Conservation (phyloP, 2,329 filamentous ascomycete species). For the Purpureocillium lavendulum region DNA sequence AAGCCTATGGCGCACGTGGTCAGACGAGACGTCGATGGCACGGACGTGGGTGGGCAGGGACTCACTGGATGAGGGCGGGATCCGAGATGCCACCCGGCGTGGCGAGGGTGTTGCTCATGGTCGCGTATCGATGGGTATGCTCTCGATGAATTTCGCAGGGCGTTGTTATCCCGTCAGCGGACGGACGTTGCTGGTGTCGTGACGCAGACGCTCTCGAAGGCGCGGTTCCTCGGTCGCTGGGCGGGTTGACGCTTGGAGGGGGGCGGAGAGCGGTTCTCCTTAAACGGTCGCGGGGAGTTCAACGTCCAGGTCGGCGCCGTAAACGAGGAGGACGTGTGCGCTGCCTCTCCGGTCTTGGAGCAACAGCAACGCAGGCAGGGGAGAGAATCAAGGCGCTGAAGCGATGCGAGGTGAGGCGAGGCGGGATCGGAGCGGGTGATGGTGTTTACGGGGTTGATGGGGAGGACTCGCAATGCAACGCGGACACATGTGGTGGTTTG, state of each 20-base stretch:
- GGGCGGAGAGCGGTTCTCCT: conserved; percentile 2
- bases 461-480: conserved; percentile 20
- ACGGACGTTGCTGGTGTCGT: neutral
- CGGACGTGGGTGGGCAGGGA: conserved; percentile 6
- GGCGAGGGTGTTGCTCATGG: conserved; percentile 28
- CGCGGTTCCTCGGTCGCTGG: neutral
- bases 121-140: conserved; percentile 9
- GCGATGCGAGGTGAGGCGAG: conserved; percentile 1
- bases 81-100: conserved; percentile 54
- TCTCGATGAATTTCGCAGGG: conserved; percentile 1
- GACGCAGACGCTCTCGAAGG: too few species aligned
- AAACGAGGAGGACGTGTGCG: too few species aligned
- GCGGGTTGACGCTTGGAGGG: neutral
- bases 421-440: conserved; percentile 5
- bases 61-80: conserved; percentile 57
- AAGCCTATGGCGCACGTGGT: conserved; percentile 40
- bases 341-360: too few species aligned
- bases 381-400: too few species aligned
- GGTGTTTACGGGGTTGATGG: conserved; percentile 14
- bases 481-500: conserved; percentile 19
- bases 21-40: neutral
- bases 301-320: too few species aligned
- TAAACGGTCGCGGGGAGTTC: too few species aligned
- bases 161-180: neutral
- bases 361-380: too few species aligned